phyloP scores from a whole-genome alignment of 495 filamentous ascomycete species.

The Hypomontagnella submonticulosa region DNA sequence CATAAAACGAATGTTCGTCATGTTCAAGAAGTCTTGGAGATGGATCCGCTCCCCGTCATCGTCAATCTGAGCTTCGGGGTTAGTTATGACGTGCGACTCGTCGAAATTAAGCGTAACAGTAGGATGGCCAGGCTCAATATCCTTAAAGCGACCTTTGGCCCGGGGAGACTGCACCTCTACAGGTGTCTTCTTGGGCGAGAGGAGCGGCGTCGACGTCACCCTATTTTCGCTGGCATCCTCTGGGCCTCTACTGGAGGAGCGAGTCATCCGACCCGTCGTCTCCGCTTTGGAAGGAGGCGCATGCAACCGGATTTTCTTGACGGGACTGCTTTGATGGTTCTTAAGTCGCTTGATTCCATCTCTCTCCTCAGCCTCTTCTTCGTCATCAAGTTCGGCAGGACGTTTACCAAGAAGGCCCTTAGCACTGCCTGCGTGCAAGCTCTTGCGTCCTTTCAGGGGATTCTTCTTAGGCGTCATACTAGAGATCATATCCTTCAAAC shows the following conservation, averaged over 20 bases:
- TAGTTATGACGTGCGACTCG: conserved; percentile 49
- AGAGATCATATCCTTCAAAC: conserved; percentile 79
- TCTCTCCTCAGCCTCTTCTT: conserved; percentile 71
- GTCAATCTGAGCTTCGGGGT: conserved; percentile 52
- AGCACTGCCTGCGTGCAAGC: conserved; percentile 78
- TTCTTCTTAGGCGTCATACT: conserved; percentile 81
- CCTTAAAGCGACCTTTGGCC: conserved; percentile 61
- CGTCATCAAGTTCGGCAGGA: conserved; percentile 75
- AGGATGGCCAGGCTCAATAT: conserved; percentile 55
- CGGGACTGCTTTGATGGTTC: conserved; percentile 77
- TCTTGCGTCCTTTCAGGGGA: conserved; percentile 74
- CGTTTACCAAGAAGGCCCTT: conserved; percentile 80
- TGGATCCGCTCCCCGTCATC: conserved; percentile 75
- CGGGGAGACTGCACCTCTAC: conserved; percentile 58
- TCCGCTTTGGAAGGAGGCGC: conserved; percentile 73
- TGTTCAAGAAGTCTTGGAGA: conserved; percentile 90
- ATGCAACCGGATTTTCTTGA: conserved; percentile 77
- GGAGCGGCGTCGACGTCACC: conserved; percentile 54
- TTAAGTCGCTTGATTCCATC: conserved; percentile 76
- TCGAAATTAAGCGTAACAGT: conserved; percentile 60
- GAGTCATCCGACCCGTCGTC: conserved; percentile 67
- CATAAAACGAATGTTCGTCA: conserved; percentile 98
- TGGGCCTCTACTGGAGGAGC: conserved; percentile 59
- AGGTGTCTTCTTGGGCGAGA: conserved; percentile 58
- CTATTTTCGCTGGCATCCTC: conserved; percentile 40